A percentile compares a stretch with the other conserved stretches of the same genome.
Conservation (phyloP, 75 land plant genomes). For the Picea glauca region DNA sequence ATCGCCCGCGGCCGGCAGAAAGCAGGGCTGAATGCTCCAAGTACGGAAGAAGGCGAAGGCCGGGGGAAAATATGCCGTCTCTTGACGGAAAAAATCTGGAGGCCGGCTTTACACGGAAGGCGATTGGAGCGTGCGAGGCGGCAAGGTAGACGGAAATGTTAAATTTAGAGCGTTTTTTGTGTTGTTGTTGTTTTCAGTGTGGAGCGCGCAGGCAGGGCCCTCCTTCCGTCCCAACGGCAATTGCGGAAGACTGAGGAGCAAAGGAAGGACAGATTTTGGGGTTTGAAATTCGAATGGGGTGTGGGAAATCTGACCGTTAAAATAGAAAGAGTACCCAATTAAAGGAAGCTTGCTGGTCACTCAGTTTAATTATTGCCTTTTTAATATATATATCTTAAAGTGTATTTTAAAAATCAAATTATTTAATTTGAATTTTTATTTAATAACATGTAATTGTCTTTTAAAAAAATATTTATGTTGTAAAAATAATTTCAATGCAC, state of each 20-base stretch:
- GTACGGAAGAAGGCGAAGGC: not conserved
- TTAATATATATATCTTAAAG: too few species aligned
- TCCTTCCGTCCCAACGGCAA: not conserved
- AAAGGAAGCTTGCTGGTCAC: too few species aligned
- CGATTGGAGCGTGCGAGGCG: not conserved
- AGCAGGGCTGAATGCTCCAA: not conserved
- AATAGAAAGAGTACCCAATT: not conserved
- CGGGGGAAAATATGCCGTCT: not conserved
- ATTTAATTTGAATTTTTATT: too few species aligned
- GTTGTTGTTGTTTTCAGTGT: not conserved
- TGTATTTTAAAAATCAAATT: too few species aligned
- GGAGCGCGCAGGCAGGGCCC: slow-evolving; percentile 4
- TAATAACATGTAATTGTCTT: too few species aligned
- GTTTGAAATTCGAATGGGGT: not conserved
- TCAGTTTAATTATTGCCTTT: too few species aligned
- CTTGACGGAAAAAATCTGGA: not conserved
- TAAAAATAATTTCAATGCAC: too few species aligned
- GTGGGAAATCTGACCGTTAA: slow-evolving; percentile 2
- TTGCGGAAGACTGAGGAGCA: not conserved
- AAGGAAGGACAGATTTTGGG: not conserved
- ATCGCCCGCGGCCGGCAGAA: not conserved
- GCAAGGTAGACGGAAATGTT: not conserved
- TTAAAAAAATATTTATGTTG: too few species aligned
- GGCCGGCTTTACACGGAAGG: not conserved
- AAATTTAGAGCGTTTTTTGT: too few species aligned